Evolutionary conservation across 257 asterid genomes (phyloP).

Genomic region (Fraxinus excelsior): DNA sequence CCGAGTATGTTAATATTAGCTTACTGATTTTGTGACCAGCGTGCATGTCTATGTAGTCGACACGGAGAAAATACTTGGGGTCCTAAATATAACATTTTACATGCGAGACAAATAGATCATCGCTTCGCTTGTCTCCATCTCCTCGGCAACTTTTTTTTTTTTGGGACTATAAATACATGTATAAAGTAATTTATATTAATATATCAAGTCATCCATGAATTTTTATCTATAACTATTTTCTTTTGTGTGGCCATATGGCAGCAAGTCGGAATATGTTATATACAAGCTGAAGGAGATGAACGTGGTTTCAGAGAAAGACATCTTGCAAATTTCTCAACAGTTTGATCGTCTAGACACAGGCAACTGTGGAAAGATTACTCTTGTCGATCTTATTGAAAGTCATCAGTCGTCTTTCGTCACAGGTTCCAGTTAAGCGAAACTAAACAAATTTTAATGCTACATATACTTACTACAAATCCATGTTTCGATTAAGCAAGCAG

Average conservation of each 20-base stretch:
- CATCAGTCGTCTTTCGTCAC: constrained; percentile 32
- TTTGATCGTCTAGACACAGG: constrained; percentile 84
- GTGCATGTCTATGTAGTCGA: background rate
- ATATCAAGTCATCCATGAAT: background rate
- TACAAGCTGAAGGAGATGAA: constrained; percentile 96
- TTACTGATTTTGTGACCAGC: background rate
- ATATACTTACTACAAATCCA: background rate
- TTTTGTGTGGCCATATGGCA: constrained; percentile 36
- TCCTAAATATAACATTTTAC: background rate
- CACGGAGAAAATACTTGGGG: background rate
- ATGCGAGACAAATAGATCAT: background rate
- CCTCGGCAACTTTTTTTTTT: background rate
- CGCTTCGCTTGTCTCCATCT: background rate
- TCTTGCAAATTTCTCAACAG: constrained; percentile 65
- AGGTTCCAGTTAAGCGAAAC: background rate
- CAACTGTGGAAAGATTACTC: constrained; percentile 86
- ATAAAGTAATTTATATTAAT: too few species aligned
- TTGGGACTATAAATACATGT: background rate
- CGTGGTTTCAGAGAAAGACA: constrained; percentile 72
- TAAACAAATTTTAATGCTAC: background rate
- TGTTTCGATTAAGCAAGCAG: background rate
- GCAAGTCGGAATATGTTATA: constrained; percentile 82
- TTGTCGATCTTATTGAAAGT: constrained; percentile 77
- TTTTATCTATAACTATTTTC: background rate
- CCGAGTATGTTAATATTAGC: background rate